phyloP scores from a whole-genome alignment of 1,284 basidiomycete species.

The Grifola frondosa region DNA sequence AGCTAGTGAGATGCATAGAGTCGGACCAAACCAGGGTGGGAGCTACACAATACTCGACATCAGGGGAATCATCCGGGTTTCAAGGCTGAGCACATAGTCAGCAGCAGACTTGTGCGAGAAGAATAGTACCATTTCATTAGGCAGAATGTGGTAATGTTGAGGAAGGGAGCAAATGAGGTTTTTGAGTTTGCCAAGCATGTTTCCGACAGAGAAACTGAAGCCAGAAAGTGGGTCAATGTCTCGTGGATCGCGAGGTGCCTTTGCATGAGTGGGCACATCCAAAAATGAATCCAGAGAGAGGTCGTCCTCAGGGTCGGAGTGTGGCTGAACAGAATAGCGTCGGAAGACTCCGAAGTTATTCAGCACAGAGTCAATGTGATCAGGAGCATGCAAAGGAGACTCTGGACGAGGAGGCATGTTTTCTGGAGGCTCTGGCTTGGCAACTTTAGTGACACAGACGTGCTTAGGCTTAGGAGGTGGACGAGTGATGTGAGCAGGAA shows the following conservation, averaged over 20 bases:
- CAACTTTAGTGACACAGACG: no score
- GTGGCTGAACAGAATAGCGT: background rate
- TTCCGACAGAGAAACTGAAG: no score
- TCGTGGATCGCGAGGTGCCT: no score
- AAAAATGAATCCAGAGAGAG: slow-evolving; percentile 1
- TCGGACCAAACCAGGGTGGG: slow-evolving; percentile 21
- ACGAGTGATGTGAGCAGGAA: no score
- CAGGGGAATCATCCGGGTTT: background rate
- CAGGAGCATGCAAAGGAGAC: no score
- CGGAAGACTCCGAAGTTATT: no score
- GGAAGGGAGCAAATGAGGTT: slow-evolving; percentile 9
- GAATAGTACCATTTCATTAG: slow-evolving; percentile 14
- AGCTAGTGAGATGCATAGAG: slow-evolving; percentile 17
- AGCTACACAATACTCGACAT: slow-evolving; percentile 14
- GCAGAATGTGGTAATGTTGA: slow-evolving; percentile 7
- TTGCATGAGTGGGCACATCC: slow-evolving; percentile 1
- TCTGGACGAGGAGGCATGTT: no score
- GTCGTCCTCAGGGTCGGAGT: slow-evolving; percentile 1
- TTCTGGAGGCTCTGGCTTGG: no score
- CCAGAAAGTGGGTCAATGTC: background rate
- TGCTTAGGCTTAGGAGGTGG: no score
- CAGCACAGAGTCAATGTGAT: no score
- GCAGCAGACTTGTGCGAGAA: slow-evolving; percentile 8
- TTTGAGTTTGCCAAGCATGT: no score
- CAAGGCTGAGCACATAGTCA: slow-evolving; percentile 12